Conservation (phyloP, 208 protist genomes). For the Angomonas deanei region DNA sequence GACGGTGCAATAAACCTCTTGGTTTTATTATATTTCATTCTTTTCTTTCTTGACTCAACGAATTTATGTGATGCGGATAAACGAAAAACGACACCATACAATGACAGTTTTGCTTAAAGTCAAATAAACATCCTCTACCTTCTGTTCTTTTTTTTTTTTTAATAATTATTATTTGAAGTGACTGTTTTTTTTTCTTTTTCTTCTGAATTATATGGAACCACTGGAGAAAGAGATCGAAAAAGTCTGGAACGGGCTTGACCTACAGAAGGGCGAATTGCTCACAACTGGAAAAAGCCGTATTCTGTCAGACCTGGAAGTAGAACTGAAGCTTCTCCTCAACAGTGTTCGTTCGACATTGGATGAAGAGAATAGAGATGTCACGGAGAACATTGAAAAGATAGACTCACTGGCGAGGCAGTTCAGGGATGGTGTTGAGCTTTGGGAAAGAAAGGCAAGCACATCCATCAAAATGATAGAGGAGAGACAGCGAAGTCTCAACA, state of each 20-base stretch:
- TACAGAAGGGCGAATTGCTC: conserved; percentile 28
- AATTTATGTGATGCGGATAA: too few species aligned
- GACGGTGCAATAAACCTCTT: too few species aligned
- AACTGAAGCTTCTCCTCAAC: conserved; percentile 33
- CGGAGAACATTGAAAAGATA: conserved; percentile 55
- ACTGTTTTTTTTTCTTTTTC: conserved; percentile 8
- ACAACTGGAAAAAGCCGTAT: conserved; percentile 11
- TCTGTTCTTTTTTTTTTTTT: conserved; percentile 14
- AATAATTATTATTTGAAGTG: too few species aligned
- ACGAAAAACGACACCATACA: too few species aligned
- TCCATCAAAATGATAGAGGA: conserved; percentile 67
- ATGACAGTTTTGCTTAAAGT: too few species aligned
- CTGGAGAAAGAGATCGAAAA: conserved; percentile 20
- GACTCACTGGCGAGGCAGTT: conserved; percentile 63
- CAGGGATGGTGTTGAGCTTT: conserved; percentile 64
- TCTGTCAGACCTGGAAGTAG: conserved; percentile 37
- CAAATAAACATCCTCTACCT: too few species aligned
- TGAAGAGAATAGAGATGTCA: conserved; percentile 51
- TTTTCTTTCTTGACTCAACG: too few species aligned
- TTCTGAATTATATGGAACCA: neutral
- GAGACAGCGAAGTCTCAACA: conserved; percentile 60
- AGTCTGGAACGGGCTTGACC: conserved; percentile 49
- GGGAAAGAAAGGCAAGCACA: conserved; percentile 66
- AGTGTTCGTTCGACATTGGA: conserved; percentile 29
- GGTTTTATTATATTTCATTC: conserved; percentile 12